Evolutionary conservation across 139 green algal genomes (phyloP).

Genomic region (Dunaliella sp.): DNA sequence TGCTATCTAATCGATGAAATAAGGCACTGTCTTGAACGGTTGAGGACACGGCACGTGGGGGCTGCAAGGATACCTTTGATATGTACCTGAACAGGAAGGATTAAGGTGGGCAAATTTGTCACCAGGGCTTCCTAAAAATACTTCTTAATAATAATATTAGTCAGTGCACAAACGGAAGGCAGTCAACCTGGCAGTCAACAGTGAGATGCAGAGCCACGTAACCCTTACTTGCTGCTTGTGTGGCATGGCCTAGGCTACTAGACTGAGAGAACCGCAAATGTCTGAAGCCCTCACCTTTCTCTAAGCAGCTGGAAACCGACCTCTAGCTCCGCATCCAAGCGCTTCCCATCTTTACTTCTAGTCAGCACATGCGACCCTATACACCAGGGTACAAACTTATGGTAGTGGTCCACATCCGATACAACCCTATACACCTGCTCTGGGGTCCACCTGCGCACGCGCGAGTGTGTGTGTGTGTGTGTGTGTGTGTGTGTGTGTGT

Average conservation of each 20-base stretch:
- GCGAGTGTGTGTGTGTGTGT: not conserved
- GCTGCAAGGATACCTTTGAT: slow-evolving; percentile 65
- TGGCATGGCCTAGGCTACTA: not conserved
- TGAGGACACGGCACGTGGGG: slow-evolving; percentile 45
- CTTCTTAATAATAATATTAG: not conserved
- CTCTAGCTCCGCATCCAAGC: slow-evolving; percentile 90
- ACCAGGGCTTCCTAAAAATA: not conserved
- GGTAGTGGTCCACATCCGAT: slow-evolving; percentile 77
- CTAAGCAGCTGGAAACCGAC: slow-evolving; percentile 80
- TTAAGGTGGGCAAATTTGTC: not conserved
- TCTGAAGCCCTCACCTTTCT: slow-evolving; percentile 27
- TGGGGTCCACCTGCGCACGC: slow-evolving; percentile 41
- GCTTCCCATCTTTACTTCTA: slow-evolving; percentile 17
- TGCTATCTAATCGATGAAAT: slow-evolving; percentile 82
- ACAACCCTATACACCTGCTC: slow-evolving; percentile 86
- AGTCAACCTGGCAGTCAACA: not conserved
- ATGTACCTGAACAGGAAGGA: no score
- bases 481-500: not conserved
- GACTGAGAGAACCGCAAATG: not conserved
- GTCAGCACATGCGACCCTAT: slow-evolving; percentile 53
- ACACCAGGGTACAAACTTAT: slow-evolving; percentile 92
- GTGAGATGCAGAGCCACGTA: not conserved
- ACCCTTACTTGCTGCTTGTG: not conserved
- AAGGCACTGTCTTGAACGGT: slow-evolving; percentile 66
- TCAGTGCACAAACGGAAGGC: not conserved